phyloP scores from a whole-genome alignment of 257 asterid genomes.

The Primulina huaijiensis region DNA sequence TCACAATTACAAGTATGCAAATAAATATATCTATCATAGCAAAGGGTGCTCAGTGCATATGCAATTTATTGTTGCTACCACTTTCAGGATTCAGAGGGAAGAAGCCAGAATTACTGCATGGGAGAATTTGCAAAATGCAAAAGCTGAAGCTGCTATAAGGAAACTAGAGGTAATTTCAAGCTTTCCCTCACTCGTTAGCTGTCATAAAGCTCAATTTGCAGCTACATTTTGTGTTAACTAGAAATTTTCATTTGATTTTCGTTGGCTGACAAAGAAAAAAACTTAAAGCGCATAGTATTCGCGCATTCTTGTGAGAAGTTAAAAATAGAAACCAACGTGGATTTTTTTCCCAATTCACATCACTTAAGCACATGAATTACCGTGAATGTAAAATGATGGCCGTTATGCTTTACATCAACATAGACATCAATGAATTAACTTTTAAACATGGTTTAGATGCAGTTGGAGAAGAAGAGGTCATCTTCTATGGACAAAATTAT shows the following conservation, averaged over 20 bases:
- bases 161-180: slow-evolving; percentile 58
- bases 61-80: slow-evolving; percentile 3
- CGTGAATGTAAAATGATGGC: neutral
- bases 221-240: slow-evolving; percentile 1
- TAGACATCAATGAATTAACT: slow-evolving; percentile 18
- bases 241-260: no score
- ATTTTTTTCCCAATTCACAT: neutral
- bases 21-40: neutral
- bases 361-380: neutral
- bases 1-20: neutral
- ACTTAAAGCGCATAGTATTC: neutral
- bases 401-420: neutral
- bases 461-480: slow-evolving; percentile 92
- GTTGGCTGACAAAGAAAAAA: neutral
- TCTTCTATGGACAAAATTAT: slow-evolving; percentile 90
- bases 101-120: slow-evolving; percentile 73
- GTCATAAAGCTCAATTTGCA: neutral
- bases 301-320: neutral
- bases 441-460: slow-evolving; percentile 52
- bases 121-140: slow-evolving; percentile 84
- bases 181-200: slow-evolving; percentile 3
- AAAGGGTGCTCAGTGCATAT: neutral
- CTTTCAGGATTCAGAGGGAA: slow-evolving; percentile 56
- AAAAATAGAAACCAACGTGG: neutral
- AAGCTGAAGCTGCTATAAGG: slow-evolving; percentile 74